Conservation (phyloP, 345 rosid genomes). For the Lenwebbia sp. region DNA sequence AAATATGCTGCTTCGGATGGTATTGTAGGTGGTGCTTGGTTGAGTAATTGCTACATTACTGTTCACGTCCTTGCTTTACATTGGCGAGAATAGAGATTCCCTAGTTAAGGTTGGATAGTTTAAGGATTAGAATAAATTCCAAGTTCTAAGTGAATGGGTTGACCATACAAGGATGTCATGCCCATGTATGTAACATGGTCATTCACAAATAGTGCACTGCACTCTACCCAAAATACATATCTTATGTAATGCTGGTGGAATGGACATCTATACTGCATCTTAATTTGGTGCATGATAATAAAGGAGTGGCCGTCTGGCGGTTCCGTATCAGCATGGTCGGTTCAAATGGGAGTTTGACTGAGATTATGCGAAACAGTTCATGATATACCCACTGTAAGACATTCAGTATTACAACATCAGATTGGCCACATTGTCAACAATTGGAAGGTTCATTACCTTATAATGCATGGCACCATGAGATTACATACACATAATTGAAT, state of each 20-base stretch:
- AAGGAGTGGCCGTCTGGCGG: neutral
- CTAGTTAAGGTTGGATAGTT: neutral
- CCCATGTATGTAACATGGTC: neutral
- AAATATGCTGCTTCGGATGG: neutral
- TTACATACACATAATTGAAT: neutral
- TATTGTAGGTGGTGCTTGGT: neutral
- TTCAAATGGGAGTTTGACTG: neutral
- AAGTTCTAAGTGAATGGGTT: neutral
- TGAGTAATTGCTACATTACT: neutral
- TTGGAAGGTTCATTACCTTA: neutral
- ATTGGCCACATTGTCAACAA: neutral
- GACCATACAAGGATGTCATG: neutral
- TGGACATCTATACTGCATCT: neutral
- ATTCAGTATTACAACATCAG: neutral
- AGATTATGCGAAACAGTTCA: neutral
- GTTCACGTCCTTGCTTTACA: neutral
- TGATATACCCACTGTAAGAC: neutral
- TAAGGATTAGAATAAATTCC: neutral
- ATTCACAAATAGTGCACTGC: neutral
- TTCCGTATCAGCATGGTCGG: neutral
- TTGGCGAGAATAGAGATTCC: neutral
- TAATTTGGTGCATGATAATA: neutral
- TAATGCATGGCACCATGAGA: neutral
- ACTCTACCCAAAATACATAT: neutral
- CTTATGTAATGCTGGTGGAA: neutral